Percentiles rank a stretch among this genome's conserved stretches.
phyloP scores from a whole-genome alignment of 495 filamentous ascomycete species.

The Aspergillus leporis region DNA sequence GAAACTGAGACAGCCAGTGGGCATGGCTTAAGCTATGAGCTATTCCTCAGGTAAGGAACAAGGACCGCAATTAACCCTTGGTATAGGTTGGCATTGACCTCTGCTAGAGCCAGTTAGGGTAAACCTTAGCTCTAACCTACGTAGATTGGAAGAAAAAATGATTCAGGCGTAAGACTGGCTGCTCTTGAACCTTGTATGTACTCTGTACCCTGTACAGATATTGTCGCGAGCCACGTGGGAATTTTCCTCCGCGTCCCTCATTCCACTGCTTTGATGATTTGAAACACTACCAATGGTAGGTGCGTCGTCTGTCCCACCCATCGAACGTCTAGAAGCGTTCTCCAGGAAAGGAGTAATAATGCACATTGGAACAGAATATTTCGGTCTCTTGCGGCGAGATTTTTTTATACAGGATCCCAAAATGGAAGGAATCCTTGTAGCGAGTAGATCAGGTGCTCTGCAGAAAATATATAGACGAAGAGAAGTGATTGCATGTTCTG shows the following conservation, averaged over 20 bases:
- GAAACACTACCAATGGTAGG: background rate
- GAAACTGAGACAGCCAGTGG: background rate
- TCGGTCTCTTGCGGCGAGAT: background rate
- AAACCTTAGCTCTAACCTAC: background rate
- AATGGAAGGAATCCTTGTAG: too few species aligned
- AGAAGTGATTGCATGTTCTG: too few species aligned
- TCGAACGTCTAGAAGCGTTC: background rate
- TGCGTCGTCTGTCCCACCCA: background rate
- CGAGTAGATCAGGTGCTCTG: too few species aligned
- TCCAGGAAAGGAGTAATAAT: background rate
- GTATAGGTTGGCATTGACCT: background rate
- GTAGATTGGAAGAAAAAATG: background rate
- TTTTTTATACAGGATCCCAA: background rate
- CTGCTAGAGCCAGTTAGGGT: background rate
- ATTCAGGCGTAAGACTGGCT: background rate
- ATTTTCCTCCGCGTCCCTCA: background rate
- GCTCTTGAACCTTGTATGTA: background rate
- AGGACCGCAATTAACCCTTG: background rate
- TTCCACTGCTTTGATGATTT: background rate
- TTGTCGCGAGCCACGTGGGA: conserved; percentile 10
- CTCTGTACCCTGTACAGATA: background rate
- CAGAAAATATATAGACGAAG: too few species aligned
- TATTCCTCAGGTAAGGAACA: conserved; percentile 1
- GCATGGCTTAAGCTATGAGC: background rate
- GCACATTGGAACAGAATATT: background rate